Evolutionary conservation across 2,329 filamentous ascomycete species (phyloP), one percentile per base, ranked within the genome.

Genomic region (Nemania sp.): DNA sequence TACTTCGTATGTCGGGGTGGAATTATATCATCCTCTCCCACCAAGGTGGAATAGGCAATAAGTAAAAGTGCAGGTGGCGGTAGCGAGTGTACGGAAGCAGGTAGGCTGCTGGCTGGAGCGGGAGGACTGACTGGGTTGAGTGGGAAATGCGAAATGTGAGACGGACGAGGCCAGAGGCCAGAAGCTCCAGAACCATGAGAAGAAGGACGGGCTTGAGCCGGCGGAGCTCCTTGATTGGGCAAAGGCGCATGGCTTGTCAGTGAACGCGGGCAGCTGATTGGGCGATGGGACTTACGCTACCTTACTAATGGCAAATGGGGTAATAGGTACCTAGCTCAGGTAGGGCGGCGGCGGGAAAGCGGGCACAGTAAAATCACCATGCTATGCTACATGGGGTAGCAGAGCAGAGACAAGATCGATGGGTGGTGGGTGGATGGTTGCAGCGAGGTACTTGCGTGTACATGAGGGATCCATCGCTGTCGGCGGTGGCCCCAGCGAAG

Each of bases 151-250:
- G 21, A 57, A 54, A 54, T 59, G 63, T n/a, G 59, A 55, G 35
- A 39, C 3, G 55, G 58, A 57, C 57, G 63, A 64, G 62, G n/a
- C n/a, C n/a, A n/a, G 64, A 65, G 64, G 61, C 64, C 64, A 58
- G 64, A 53, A 54, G 59, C 55, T 57, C 34, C 49, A 59, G 55
- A 53, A 25, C 29, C 47, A n/a, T n/a, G 34, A 46, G 49, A 49
- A 54, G 53, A 46, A 51, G 42, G 40, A 32, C 35, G 57, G 48
- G 21, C 17, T 42, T 59, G 57, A 56, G 48, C 10, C 15, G 15
- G 35, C 35, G 35, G 35, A 39, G 35, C 35, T 39, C 15, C 35
- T 39, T 39, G 35, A 39, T 39, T 39, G 35, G 35, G 11, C 15
- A 39, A 12, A 4, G 35, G 35, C 5, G 3, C 25, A 7, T 29